phyloP scores from a whole-genome alignment of 139 green algal species.

The Desmodesmus armatus region DNA sequence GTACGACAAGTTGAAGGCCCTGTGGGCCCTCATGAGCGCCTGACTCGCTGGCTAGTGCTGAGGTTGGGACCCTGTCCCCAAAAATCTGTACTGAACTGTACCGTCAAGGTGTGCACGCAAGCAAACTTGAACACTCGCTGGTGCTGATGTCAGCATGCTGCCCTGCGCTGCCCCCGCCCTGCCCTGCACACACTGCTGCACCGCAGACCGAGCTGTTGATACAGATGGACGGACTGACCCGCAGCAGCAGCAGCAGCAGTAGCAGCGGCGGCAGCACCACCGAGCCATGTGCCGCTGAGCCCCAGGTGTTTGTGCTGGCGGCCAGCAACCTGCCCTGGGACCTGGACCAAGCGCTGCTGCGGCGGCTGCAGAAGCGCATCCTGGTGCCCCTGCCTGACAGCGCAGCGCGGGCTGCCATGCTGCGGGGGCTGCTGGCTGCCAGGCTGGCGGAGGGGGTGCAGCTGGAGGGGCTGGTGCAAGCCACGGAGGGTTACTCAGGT shows the following conservation, averaged over 20 bases:
- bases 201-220: slow-evolving; percentile 89
- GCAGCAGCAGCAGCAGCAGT: slow-evolving; percentile 8
- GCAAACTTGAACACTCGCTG: no score
- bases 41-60: no score
- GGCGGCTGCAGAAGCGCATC: slow-evolving; percentile 94
- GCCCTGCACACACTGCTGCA: no score
- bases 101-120: no score
- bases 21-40: no score
- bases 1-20: no score
- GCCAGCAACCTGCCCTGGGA: slow-evolving; percentile 98
- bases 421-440: slow-evolving; percentile 62
- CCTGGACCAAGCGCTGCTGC: slow-evolving; percentile 92
- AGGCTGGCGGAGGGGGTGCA: slow-evolving; percentile 49
- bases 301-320: slow-evolving; percentile 80
- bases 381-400: slow-evolving; percentile 90
- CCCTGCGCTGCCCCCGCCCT: no score
- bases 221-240: slow-evolving; percentile 80
- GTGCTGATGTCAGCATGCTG: no score
- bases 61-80: no score
- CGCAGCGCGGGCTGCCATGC: slow-evolving; percentile 77
- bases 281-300: slow-evolving; percentile 29
- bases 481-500: slow-evolving; percentile 62
- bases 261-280: background rate
- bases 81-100: no score
- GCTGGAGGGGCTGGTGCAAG: slow-evolving; percentile 43